A percentile compares a stretch with the other conserved stretches of the same genome.
phyloP scores from a whole-genome alignment of 768 basidiomycete genomes.

The Panellus pusillus region DNA sequence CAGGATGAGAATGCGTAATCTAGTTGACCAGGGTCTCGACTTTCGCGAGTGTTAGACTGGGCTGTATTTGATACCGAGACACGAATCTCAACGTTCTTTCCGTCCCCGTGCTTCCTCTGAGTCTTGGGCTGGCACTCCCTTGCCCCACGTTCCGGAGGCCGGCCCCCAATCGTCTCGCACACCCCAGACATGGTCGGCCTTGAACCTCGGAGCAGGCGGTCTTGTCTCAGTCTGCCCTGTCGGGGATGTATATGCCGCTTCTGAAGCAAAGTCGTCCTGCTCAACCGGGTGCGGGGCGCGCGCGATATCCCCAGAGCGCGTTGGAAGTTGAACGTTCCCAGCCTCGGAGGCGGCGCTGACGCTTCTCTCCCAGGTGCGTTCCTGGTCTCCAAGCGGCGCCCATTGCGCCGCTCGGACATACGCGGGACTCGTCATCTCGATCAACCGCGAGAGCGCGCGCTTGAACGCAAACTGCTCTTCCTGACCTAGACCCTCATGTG shows the following conservation, averaged over 20 bases:
- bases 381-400: constrained; percentile 33
- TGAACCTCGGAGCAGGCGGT: constrained; percentile 34
- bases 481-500: constrained; percentile 35
- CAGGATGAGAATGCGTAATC: too few species aligned
- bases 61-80: too few species aligned
- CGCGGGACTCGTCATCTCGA: constrained; percentile 52
- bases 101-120: too few species aligned
- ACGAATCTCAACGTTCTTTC: too few species aligned
- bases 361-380: constrained; percentile 37
- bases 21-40: not conserved
- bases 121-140: constrained; percentile 15
- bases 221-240: constrained; percentile 9
- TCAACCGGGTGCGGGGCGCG: not conserved
- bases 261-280: constrained; percentile 23
- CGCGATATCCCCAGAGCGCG: too few species aligned
- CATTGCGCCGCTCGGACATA: constrained; percentile 35
- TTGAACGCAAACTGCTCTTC: constrained; percentile 66
- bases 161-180: constrained; percentile 40
- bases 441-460: constrained; percentile 56
- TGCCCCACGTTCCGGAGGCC: constrained; percentile 22
- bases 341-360: too few species aligned
- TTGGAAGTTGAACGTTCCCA: too few species aligned
- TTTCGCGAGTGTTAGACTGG: not conserved
- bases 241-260: constrained; percentile 21
- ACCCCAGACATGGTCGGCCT: constrained; percentile 39